Conservation (phyloP, 352 stramenopile species). For the Globisporangium paddicum region DNA sequence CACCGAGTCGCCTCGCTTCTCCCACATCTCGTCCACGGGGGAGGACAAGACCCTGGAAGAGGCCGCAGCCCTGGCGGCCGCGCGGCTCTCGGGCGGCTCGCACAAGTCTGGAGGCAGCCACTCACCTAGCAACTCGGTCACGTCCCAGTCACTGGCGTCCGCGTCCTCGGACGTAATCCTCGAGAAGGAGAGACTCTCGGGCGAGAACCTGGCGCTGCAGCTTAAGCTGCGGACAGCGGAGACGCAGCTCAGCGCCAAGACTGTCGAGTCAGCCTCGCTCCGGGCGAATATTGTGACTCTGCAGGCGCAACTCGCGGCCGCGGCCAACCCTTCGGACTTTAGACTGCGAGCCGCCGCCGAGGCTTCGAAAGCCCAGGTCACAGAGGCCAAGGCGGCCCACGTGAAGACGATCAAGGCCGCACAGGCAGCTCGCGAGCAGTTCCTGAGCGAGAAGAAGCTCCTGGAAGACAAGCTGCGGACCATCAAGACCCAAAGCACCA, state of each 20-base stretch:
- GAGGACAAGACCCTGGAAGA: slow-evolving; percentile 12
- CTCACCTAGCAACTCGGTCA: slow-evolving; percentile 5
- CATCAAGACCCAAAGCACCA: background rate
- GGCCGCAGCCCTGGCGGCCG: background rate
- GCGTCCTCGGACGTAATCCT: slow-evolving; percentile 25
- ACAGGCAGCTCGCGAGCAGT: background rate
- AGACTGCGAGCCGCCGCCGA: slow-evolving; percentile 17
- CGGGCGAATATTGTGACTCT: slow-evolving; percentile 17
- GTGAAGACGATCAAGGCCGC: slow-evolving; percentile 3
- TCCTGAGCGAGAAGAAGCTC: slow-evolving; percentile 1
- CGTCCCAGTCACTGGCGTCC: background rate
- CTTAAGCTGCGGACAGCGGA: slow-evolving; percentile 28
- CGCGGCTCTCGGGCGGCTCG: slow-evolving; percentile 7
- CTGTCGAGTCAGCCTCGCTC: slow-evolving; percentile 22
- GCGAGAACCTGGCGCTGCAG: slow-evolving; percentile 33
- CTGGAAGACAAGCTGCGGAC: background rate
- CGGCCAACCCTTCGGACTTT: slow-evolving; percentile 27
- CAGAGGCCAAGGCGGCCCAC: slow-evolving; percentile 16
- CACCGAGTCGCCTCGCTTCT: slow-evolving; percentile 10
- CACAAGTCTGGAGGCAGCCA: slow-evolving; percentile 1
- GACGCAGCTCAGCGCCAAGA: slow-evolving; percentile 23
- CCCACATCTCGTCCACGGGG: slow-evolving; percentile 6
- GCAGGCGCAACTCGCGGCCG: slow-evolving; percentile 25
- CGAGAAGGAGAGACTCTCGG: slow-evolving; percentile 37
- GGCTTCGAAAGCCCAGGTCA: slow-evolving; percentile 20